phyloP scores from a whole-genome alignment of 306 rosid genomes.

The Pueraria montana region DNA sequence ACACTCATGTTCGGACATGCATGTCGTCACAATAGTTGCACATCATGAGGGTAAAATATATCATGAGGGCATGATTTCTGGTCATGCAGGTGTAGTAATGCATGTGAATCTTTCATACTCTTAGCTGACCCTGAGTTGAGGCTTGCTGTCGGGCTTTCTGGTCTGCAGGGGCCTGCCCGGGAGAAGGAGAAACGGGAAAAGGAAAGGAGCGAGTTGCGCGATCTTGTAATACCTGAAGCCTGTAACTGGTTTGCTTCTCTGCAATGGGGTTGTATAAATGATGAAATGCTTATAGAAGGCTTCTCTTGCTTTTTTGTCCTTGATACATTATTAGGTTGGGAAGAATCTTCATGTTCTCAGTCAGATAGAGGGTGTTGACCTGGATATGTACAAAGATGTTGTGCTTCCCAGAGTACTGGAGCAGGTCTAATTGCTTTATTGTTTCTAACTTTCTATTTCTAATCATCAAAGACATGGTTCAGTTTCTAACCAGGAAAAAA shows the following conservation, averaged over 20 bases:
- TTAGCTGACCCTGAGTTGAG: slow-evolving; percentile 99
- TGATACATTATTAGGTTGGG: slow-evolving; percentile 82
- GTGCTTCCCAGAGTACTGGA: slow-evolving; percentile 98
- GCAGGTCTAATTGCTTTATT: slow-evolving; percentile 70
- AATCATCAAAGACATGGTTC: slow-evolving; percentile 10
- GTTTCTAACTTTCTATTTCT: slow-evolving; percentile 29
- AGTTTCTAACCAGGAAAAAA: slow-evolving; percentile 28
- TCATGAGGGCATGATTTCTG: slow-evolving; percentile 95
- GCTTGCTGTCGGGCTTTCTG: slow-evolving; percentile 99
- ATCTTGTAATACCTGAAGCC: slow-evolving; percentile 89
- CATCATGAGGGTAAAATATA: slow-evolving; percentile 81
- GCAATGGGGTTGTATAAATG: slow-evolving; percentile 59
- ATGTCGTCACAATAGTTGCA: slow-evolving; percentile 80
- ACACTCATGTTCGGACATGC: slow-evolving; percentile 61
- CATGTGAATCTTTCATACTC: slow-evolving; percentile 95
- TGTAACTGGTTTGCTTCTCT: slow-evolving; percentile 72
- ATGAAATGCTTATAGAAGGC: slow-evolving; percentile 73
- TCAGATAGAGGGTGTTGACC: slow-evolving; percentile 97
- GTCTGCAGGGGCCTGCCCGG: slow-evolving; percentile 99
- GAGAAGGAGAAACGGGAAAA: slow-evolving; percentile 98
- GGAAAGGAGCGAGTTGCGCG: slow-evolving; percentile 97
- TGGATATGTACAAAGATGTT: slow-evolving; percentile 92
- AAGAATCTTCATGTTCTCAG: slow-evolving; percentile 97
- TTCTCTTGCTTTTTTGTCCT: slow-evolving; percentile 60
- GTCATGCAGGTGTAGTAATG: slow-evolving; percentile 95